Conservation (phyloP, 495 filamentous ascomycete species). For the Xylaria sp. region DNA sequence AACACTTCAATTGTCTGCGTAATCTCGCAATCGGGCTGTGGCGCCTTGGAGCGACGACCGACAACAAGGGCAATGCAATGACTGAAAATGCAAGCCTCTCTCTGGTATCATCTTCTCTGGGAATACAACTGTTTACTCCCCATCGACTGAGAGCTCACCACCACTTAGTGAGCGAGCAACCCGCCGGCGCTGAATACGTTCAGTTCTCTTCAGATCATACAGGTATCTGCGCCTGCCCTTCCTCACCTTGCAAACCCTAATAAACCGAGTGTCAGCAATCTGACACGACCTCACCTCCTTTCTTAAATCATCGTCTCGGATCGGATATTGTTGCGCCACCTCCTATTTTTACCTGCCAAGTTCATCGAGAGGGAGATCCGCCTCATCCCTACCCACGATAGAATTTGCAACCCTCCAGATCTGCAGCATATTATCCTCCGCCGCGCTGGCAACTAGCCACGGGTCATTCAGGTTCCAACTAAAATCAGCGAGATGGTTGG, state of each 20-base stretch:
- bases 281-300: background rate
- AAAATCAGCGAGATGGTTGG: slow-evolving; percentile 94
- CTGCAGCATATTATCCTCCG: slow-evolving; percentile 96
- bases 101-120: background rate
- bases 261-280: slow-evolving; percentile 20
- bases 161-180: slow-evolving; percentile 16
- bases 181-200: slow-evolving; percentile 5
- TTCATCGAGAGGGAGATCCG: slow-evolving; percentile 80
- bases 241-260: slow-evolving; percentile 10
- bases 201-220: slow-evolving; percentile 26
- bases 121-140: background rate
- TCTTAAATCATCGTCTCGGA: background rate
- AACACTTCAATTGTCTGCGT: background rate
- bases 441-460: slow-evolving; percentile 92
- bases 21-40: background rate
- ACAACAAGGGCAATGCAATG: background rate
- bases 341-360: slow-evolving; percentile 59
- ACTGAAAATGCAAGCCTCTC: background rate
- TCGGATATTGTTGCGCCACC: background rate
- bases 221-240: slow-evolving; percentile 25
- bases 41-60: background rate
- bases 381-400: slow-evolving; percentile 82
- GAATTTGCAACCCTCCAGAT: slow-evolving; percentile 94
- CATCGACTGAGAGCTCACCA: slow-evolving; percentile 2
- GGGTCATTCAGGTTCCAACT: slow-evolving; percentile 96